Percentiles rank a stretch among this genome's conserved stretches.
Conservation (phyloP, 768 basidiomycete species). For the Clavulina sp. region DNA sequence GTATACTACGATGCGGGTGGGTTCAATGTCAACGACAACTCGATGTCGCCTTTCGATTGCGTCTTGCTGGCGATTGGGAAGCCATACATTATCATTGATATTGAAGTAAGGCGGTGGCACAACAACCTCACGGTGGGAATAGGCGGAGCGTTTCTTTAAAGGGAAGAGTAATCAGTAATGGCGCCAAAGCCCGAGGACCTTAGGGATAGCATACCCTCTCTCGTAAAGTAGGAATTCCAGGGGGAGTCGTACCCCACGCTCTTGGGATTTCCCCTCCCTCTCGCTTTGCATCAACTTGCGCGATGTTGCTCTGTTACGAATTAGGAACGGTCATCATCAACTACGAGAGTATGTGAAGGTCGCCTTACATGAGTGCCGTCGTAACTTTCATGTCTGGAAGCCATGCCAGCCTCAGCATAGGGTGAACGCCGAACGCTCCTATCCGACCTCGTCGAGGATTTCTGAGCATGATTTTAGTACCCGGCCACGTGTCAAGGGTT, state of each 20-base stretch:
- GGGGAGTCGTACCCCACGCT: too few species aligned
- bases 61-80: neutral
- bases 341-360: neutral
- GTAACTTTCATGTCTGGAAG: too few species aligned
- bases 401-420: too few species aligned
- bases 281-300: too few species aligned
- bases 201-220: neutral
- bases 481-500: too few species aligned
- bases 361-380: too few species aligned
- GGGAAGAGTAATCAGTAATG: neutral
- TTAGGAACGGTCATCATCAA: neutral
- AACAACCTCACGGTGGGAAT: neutral
- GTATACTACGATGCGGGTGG: neutral
- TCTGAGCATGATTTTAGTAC: too few species aligned
- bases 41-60: neutral
- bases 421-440: too few species aligned
- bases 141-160: neutral
- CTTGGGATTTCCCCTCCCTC: too few species aligned
- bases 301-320: too few species aligned
- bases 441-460: too few species aligned
- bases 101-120: neutral
- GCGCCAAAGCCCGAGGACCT: neutral
- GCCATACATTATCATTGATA: neutral
- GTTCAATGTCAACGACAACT: neutral
- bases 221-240: neutral